Conservation (phyloP, 2,329 filamentous ascomycete genomes). For the Lecanosticta acicola region DNA sequence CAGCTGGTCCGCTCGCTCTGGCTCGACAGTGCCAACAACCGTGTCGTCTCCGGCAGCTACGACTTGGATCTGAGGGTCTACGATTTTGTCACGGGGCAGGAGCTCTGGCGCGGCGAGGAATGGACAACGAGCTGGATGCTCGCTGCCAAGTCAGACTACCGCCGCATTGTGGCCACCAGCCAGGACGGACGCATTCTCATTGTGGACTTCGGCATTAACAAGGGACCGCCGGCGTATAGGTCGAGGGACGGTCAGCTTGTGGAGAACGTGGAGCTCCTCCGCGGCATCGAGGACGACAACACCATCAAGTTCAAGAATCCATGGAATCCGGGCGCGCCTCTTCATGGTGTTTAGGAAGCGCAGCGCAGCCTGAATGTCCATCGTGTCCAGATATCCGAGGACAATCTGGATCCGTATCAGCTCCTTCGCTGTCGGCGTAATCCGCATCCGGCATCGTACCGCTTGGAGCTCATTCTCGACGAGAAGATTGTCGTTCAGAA, state of each 20-base stretch:
- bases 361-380: neutral
- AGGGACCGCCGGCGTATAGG: constrained; percentile 22
- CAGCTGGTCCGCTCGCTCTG: constrained; percentile 85
- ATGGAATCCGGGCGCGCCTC: constrained; percentile 5
- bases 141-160: constrained; percentile 91
- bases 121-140: constrained; percentile 98
- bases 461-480: neutral
- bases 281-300: constrained; percentile 23
- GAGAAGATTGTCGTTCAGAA: neutral
- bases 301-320: constrained; percentile 24
- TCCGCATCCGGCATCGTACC: no score
- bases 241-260: constrained; percentile 40
- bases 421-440: no score
- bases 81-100: constrained; percentile 72
- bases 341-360: constrained; percentile 4
- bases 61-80: constrained; percentile 95
- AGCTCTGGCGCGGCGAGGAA: constrained; percentile 79
- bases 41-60: constrained; percentile 87
- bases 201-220: constrained; percentile 71
- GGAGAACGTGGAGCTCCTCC: constrained; percentile 48
- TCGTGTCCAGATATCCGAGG: neutral
- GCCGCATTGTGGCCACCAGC: constrained; percentile 87
- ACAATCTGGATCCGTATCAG: no score
- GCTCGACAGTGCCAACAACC: constrained; percentile 77
- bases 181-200: constrained; percentile 90